Evolutionary conservation across 768 basidiomycete genomes (phyloP).

Genomic region (Tricholoma flavovirens): DNA sequence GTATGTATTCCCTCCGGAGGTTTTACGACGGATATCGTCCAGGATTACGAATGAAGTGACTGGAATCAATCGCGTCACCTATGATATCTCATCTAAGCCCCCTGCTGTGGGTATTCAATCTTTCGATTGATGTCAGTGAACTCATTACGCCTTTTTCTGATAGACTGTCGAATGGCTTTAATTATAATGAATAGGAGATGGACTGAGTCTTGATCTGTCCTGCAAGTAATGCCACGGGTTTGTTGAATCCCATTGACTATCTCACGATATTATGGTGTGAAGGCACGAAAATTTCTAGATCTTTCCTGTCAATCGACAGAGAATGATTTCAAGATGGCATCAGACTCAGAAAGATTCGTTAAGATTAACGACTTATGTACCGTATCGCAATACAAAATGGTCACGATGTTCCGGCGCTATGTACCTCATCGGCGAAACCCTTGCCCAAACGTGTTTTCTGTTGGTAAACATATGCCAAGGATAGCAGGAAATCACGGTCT

Average conservation of each 20-base stretch:
- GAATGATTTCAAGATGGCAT: background rate
- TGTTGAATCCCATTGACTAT: background rate
- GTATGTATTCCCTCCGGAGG: slow-evolving; percentile 93
- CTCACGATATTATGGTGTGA: background rate
- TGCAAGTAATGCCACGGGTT: background rate
- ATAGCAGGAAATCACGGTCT: background rate
- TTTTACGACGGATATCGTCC: slow-evolving; percentile 87
- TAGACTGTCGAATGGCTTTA: slow-evolving; percentile 50
- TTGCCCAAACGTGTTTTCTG: background rate
- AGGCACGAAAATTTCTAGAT: background rate
- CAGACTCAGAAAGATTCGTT: background rate
- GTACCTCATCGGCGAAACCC: background rate
- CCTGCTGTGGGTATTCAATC: slow-evolving; percentile 60
- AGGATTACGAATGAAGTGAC: slow-evolving; percentile 96
- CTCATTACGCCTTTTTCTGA: slow-evolving; percentile 8
- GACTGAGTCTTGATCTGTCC: background rate
- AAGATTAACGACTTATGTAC: background rate
- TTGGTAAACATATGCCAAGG: background rate
- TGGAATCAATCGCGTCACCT: slow-evolving; percentile 95
- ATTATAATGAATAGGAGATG: background rate
- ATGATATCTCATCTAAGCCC: slow-evolving; percentile 96
- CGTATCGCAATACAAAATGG: background rate
- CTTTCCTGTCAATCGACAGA: background rate
- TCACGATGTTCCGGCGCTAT: too few relatives aligned
- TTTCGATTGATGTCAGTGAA: slow-evolving; percentile 2